These are phyloP conservation scores for Ulmus americana DNA, from an alignment of 331 rosid species.

Conservation along the genomic window DNA sequence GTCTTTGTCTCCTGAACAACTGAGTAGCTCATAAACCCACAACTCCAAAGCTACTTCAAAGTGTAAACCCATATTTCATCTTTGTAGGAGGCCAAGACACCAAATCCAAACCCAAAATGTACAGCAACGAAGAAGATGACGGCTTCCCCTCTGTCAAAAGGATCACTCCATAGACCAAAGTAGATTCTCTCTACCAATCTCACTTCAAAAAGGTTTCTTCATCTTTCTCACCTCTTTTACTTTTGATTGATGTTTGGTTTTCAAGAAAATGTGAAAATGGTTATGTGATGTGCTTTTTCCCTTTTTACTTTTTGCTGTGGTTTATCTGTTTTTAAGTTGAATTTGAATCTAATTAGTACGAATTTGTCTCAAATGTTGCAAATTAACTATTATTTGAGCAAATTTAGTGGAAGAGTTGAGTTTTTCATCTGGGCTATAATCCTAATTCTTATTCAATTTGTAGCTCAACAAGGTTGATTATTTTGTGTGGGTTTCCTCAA, in stretches of 20 bases:
- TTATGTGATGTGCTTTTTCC: not conserved
- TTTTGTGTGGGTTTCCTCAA: too few relatives aligned
- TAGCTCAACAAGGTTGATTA: too few relatives aligned
- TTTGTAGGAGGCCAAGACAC: not conserved
- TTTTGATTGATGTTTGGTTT: not conserved
- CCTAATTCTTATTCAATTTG: too few relatives aligned
- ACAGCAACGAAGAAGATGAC: slow-evolving; percentile 95
- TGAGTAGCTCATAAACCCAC: too few relatives aligned
- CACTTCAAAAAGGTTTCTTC: slow-evolving; percentile 73
- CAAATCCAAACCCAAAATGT: slow-evolving; percentile 39
- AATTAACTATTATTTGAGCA: not conserved
- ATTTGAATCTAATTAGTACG: not conserved
- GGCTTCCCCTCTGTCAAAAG: slow-evolving; percentile 81
- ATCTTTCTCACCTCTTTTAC: slow-evolving; percentile 4
- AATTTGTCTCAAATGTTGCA: not conserved
- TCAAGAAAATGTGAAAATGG: not conserved
- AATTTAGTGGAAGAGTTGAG: not conserved
- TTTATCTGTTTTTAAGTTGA: not conserved
- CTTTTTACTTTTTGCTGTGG: not conserved
- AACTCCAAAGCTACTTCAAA: too few relatives aligned
- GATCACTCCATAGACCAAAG: slow-evolving; percentile 77
- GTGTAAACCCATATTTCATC: not conserved
- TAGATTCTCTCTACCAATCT: slow-evolving; percentile 85
- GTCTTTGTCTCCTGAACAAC: too few relatives aligned
- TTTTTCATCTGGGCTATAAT: not conserved